These are phyloP conservation scores for Cercospora zeina DNA, from an alignment of 2,329 filamentous ascomycete genomes.

Conservation along the genomic window DNA sequence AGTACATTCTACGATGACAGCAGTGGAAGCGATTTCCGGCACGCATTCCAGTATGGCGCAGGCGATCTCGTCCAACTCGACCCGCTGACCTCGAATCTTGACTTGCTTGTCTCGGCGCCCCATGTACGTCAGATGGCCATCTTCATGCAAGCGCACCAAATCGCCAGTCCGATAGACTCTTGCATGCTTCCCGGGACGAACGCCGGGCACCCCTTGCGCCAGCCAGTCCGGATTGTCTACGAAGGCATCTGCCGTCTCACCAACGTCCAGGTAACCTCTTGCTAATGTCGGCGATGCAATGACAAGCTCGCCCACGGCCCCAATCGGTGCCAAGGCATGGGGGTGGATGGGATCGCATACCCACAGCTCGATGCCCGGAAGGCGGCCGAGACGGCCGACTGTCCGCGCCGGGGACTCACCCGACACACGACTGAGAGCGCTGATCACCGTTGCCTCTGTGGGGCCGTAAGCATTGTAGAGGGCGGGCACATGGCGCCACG, in stretches of 20 bases:
- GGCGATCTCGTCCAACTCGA: conserved; percentile 74
- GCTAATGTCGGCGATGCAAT: conserved; percentile 49
- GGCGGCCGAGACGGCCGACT: background rate
- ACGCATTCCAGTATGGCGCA: background rate
- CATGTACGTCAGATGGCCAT: conserved; percentile 49
- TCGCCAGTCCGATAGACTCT: conserved; percentile 29
- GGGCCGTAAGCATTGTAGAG: conserved; percentile 10
- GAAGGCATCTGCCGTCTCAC: conserved; percentile 29
- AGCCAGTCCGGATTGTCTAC: conserved; percentile 33
- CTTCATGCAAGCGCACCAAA: conserved; percentile 25
- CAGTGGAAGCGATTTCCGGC: conserved; percentile 42
- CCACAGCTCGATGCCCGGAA: conserved; percentile 27
- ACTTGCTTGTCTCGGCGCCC: conserved; percentile 74
- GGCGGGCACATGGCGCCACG: conserved; percentile 3
- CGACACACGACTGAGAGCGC: background rate
- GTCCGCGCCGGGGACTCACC: background rate
- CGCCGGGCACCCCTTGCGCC: background rate
- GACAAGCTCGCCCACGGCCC: conserved; percentile 45
- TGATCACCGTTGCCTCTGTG: conserved; percentile 1
- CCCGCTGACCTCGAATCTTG: conserved; percentile 73
- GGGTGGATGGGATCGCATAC: conserved; percentile 32
- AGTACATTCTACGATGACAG: background rate
- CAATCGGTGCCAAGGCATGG: conserved; percentile 9
- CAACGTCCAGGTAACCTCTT: conserved; percentile 44
- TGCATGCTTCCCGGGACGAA: background rate